Percentiles rank a stretch among this genome's conserved stretches.
These are phyloP conservation scores for Trichoderma sp. DNA, from an alignment of 2,329 filamentous ascomycete genomes.

Conservation along the genomic window DNA sequence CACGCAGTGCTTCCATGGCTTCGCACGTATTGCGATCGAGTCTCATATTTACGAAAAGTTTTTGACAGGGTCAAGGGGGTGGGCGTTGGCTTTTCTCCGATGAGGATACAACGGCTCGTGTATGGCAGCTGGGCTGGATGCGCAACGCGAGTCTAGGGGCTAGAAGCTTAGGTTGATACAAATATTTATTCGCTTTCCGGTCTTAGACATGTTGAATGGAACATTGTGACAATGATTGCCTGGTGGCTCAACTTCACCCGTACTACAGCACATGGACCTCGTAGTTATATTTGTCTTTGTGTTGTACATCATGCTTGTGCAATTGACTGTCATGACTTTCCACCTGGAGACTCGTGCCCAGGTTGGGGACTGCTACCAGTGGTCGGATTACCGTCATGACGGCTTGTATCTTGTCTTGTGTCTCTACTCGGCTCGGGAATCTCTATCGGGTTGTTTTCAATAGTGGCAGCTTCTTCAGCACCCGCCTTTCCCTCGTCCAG, in stretches of 20 bases:
- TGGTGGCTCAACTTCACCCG: not conserved
- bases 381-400: not conserved
- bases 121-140: conserved; percentile 48
- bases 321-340: not conserved
- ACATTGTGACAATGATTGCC: conserved; percentile 26
- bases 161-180: conserved; percentile 57
- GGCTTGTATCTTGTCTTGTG: not conserved
- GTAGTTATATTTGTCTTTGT: not conserved
- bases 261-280: not conserved
- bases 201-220: conserved; percentile 32
- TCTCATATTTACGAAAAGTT: conserved; percentile 59
- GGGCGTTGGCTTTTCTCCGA: conserved; percentile 48
- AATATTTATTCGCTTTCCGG: conserved; percentile 48
- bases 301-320: not conserved
- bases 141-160: conserved; percentile 47
- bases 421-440: not conserved
- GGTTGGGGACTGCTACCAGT: not conserved
- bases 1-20: conserved; percentile 44
- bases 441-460: not conserved
- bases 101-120: conserved; percentile 47
- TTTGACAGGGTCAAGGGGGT: conserved; percentile 54
- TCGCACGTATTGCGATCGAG: conserved; percentile 49
- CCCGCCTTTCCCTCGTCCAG: conserved; percentile 49
- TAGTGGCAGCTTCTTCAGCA: conserved; percentile 1
- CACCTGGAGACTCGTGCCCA: not conserved